phyloP scores from a whole-genome alignment of 805 yeast genomes.

The Wickerhamomyces chambardii region DNA sequence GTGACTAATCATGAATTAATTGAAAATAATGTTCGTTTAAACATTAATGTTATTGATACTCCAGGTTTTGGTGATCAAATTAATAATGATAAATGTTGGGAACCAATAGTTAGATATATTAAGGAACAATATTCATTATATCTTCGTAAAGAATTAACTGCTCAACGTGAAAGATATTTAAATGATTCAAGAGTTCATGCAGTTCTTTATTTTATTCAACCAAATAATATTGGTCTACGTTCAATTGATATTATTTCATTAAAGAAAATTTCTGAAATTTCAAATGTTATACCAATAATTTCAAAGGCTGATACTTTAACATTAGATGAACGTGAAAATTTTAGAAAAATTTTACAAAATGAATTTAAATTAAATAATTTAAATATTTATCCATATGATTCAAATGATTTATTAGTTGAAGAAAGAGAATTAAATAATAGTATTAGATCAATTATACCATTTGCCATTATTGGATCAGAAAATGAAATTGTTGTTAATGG shows the following conservation, averaged over 20 bases:
- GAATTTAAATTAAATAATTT: conserved; percentile 70
- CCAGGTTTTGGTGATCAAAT: conserved; percentile 98
- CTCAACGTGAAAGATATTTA: conserved; percentile 78
- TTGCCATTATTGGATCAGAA: conserved; percentile 92
- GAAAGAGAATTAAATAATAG: conserved; percentile 68
- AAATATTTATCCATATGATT: conserved; percentile 78
- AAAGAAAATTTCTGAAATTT: conserved; percentile 77
- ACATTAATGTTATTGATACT: conserved; percentile 86
- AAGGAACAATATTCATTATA: conserved; percentile 92
- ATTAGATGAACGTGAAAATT: conserved; percentile 68
- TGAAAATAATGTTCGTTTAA: conserved; percentile 84
- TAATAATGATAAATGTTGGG: conserved; percentile 94
- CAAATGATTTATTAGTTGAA: conserved; percentile 58
- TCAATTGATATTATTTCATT: conserved; percentile 77
- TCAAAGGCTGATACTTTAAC: conserved; percentile 92
- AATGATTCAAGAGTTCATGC: conserved; percentile 92
- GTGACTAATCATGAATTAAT: conserved; percentile 59
- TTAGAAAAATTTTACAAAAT: conserved; percentile 67
- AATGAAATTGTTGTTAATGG: conserved; percentile 69
- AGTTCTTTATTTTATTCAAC: conserved; percentile 83
- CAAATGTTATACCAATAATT: conserved; percentile 91
- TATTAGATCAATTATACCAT: conserved; percentile 74
- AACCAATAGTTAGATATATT: conserved; percentile 86
- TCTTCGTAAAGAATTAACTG: conserved; percentile 88
- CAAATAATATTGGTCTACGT: conserved; percentile 79